These are phyloP conservation scores for Sarocladiaceae sp. DNA, from an alignment of 2,329 filamentous ascomycete genomes.

Conservation along the genomic window DNA sequence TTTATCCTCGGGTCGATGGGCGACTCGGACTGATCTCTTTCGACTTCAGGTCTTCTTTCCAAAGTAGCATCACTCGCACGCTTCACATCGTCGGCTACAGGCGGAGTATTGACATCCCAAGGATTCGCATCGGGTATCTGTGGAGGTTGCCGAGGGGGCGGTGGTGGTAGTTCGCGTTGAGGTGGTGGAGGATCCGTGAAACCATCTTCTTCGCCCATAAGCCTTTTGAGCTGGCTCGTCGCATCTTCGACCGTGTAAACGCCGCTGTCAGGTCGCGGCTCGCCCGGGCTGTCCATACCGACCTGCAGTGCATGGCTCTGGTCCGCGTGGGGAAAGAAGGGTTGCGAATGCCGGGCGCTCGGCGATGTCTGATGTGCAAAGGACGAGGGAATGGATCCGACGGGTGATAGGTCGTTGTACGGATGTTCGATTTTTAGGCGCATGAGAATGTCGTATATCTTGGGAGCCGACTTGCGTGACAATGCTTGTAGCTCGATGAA, in stretches of 20 bases:
- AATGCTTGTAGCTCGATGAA: conserved; percentile 41
- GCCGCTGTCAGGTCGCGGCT: conserved; percentile 4
- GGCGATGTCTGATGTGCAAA: conserved; percentile 22
- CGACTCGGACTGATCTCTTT: conserved; percentile 11
- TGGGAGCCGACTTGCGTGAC: conserved; percentile 41
- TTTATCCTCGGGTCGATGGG: conserved; percentile 15
- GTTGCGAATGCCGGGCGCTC: neutral
- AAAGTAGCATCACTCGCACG: neutral
- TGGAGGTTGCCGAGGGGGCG: conserved; percentile 10
- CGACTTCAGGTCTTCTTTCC: neutral
- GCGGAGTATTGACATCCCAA: neutral
- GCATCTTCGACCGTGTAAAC: conserved; percentile 21
- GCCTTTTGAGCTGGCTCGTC: conserved; percentile 21
- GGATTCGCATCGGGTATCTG: neutral
- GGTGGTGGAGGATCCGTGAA: conserved; percentile 6
- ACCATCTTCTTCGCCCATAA: conserved; percentile 16
- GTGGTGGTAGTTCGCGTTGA: conserved; percentile 12
- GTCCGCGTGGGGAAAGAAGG: neutral
- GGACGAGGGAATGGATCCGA: conserved; percentile 15
- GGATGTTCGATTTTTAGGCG: conserved; percentile 45
- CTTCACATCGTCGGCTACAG: neutral
- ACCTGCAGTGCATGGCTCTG: neutral
- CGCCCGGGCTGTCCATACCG: neutral
- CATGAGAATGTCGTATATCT: conserved; percentile 44
- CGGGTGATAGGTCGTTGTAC: conserved; percentile 15